These are phyloP conservation scores for Penicillium paneum DNA, from an alignment of 2,329 filamentous ascomycete genomes.

Conservation along the genomic window DNA sequence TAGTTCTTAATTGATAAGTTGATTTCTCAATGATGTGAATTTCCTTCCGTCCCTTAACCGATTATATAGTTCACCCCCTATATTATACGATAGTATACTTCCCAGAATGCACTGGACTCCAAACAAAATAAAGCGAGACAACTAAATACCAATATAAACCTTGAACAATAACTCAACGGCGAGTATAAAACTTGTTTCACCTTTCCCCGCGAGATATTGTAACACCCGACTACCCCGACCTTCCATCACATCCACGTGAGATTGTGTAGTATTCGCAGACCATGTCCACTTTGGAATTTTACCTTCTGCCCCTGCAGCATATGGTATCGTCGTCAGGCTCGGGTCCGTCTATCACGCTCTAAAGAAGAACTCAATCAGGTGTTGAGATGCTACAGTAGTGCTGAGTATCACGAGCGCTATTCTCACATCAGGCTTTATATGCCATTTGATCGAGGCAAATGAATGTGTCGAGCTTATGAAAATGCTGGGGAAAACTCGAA, in stretches of 20 bases:
- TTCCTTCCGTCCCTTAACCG: no score
- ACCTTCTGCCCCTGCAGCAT: not conserved
- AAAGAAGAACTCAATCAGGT: not conserved
- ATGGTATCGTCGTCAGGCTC: not conserved
- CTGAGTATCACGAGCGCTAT: not conserved
- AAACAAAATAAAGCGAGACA: not conserved
- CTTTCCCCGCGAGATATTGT: not conserved
- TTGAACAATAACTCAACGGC: not conserved
- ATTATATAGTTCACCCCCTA: not conserved
- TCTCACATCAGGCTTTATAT: not conserved
- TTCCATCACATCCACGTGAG: not conserved
- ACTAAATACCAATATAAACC: not conserved
- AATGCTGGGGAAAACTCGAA: not conserved
- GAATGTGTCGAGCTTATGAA: not conserved
- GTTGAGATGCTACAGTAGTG: slow-evolving; percentile 3
- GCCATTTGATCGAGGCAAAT: not conserved
- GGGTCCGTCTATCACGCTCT: not conserved
- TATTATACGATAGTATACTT: not conserved
- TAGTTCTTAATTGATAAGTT: not conserved
- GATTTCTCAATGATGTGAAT: not conserved
- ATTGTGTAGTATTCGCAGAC: not conserved
- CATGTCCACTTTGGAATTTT: not conserved
- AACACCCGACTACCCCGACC: slow-evolving; percentile 2
- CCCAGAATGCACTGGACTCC: not conserved
- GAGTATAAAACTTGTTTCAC: not conserved